Evolutionary conservation across 2,329 filamentous ascomycete genomes (phyloP).

Genomic region (Cercospora sp.): DNA sequence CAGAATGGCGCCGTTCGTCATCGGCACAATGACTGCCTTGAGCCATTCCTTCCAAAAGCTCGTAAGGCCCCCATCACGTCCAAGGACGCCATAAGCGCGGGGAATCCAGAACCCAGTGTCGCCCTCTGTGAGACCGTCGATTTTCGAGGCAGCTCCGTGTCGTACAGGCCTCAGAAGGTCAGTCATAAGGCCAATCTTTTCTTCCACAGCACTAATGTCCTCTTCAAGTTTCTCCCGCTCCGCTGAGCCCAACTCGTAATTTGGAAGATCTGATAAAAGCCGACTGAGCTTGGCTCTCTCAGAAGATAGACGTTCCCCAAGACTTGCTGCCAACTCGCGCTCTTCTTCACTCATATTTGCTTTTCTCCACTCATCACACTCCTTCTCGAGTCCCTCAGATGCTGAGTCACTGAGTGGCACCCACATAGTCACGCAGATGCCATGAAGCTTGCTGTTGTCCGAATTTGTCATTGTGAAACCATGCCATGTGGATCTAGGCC

Average conservation of each 20-base stretch:
- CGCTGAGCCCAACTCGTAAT: constrained; percentile 73
- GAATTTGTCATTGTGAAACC: constrained; percentile 97
- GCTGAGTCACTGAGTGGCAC: constrained; percentile 78
- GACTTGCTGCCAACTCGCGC: constrained; percentile 83
- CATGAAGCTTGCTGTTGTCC: constrained; percentile 88
- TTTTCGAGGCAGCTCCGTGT: constrained; percentile 93
- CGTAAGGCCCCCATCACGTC: constrained; percentile 77
- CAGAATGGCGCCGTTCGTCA: constrained; percentile 83
- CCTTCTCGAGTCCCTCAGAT: constrained; percentile 76
- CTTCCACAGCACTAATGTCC: constrained; percentile 91
- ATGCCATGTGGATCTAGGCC: constrained; percentile 96
- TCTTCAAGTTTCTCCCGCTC: constrained; percentile 86
- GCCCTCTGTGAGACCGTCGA: constrained; percentile 91
- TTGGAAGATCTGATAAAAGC: constrained; percentile 78
- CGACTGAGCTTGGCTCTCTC: constrained; percentile 90
- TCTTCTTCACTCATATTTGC: constrained; percentile 85
- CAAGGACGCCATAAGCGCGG: constrained; percentile 87
- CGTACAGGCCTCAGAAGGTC: constrained; percentile 89
- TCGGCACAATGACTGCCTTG: constrained; percentile 87
- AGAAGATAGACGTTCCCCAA: constrained; percentile 81
- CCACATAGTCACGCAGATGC: constrained; percentile 90
- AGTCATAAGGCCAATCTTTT: constrained; percentile 96
- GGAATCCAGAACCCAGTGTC: constrained; percentile 97
- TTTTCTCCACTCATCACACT: constrained; percentile 54
- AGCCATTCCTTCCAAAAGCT: constrained; percentile 99